Evolutionary conservation across 2,329 filamentous ascomycete species (phyloP).

Genomic region (Cladophialophora psammophila): DNA sequence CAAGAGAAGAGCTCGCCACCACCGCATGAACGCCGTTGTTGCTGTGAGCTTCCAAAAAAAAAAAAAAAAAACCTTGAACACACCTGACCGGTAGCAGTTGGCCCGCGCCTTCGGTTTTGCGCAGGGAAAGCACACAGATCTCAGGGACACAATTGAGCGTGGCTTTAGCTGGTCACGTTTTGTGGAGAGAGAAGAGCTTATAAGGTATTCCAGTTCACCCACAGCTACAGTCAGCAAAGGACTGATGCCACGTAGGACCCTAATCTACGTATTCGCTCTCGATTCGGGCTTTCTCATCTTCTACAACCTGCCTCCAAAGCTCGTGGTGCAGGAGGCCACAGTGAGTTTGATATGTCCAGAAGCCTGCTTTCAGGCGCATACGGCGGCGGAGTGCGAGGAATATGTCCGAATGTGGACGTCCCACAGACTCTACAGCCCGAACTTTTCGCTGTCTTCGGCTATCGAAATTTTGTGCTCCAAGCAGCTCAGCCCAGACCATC

Average conservation of each 20-base stretch:
- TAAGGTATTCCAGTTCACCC: conserved; percentile 8
- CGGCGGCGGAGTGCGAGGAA: conserved; percentile 10
- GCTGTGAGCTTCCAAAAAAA: no score
- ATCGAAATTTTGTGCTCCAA: no score
- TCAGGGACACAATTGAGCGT: background rate
- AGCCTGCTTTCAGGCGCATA: conserved; percentile 22
- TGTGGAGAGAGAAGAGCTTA: conserved; percentile 20
- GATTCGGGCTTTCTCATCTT: conserved; percentile 20
- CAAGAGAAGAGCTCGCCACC: conserved; percentile 4
- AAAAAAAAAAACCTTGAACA: no score
- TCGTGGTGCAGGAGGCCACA: conserved; percentile 7
- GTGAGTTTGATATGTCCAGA: conserved; percentile 14
- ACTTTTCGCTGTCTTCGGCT: no score
- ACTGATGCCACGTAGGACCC: conserved; percentile 16
- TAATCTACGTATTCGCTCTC: conserved; percentile 18
- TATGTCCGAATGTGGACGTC: conserved; percentile 13
- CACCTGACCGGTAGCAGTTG: no score
- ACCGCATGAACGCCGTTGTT: conserved; percentile 43
- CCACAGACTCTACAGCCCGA: no score
- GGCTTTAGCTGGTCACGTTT: conserved; percentile 19
- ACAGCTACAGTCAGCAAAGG: background rate
- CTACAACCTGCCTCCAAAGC: conserved; percentile 14
- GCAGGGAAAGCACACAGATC: conserved; percentile 9
- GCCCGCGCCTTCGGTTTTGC: conserved; percentile 16
- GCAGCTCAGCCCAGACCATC: no score